Conservation (phyloP, 2,329 filamentous ascomycete genomes). For the Neofusicoccum sp. region DNA sequence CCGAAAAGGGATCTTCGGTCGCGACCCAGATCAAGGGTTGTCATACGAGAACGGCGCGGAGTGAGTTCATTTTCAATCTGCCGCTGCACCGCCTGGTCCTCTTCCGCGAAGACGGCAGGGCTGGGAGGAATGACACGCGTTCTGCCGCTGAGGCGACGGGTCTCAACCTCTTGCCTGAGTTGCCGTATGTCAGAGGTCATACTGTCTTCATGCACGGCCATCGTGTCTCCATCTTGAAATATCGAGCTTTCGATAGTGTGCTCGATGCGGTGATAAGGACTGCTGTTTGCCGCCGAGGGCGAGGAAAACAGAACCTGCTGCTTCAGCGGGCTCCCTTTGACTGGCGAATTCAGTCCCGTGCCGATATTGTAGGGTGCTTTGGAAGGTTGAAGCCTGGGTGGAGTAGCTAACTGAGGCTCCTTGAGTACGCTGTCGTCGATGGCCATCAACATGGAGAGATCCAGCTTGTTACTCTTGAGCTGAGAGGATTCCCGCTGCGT, state of each 20-base stretch:
- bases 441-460: conserved; percentile 32
- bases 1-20: not conserved
- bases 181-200: not conserved
- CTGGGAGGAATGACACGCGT: conserved; percentile 1
- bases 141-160: not conserved
- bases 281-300: conserved; percentile 11
- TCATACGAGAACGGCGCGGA: not conserved
- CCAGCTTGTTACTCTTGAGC: conserved; percentile 28
- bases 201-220: not conserved
- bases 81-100: conserved; percentile 1
- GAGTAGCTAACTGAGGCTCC: not conserved
- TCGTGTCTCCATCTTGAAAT: not conserved
- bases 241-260: conserved; percentile 13
- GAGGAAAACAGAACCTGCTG: conserved; percentile 15
- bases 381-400: not conserved
- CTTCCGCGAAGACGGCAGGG: not conserved
- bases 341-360: not conserved
- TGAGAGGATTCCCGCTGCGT: conserved; percentile 27
- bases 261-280: conserved; percentile 8
- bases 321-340: conserved; percentile 13
- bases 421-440: conserved; percentile 28
- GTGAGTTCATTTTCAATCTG: conserved; percentile 13
- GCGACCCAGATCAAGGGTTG: not conserved
- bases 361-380: conserved; percentile 14
- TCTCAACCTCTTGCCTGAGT: not conserved